A percentile compares a stretch with the other conserved stretches of the same genome.
phyloP scores from a whole-genome alignment of 495 filamentous ascomycete species.

The Penicillium psychrofluorescens region DNA sequence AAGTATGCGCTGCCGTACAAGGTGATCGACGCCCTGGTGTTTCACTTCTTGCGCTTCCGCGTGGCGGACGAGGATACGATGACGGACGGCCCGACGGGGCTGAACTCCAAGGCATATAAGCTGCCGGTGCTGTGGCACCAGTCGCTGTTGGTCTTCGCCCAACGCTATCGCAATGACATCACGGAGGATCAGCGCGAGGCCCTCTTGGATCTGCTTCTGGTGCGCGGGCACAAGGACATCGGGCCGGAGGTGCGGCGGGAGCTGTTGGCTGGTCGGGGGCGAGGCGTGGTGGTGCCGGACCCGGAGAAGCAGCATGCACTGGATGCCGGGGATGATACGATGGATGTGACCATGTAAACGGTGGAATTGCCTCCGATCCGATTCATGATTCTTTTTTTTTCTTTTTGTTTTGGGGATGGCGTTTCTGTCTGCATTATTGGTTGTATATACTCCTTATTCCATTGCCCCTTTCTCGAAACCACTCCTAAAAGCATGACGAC shows the following conservation, averaged over 20 bases:
- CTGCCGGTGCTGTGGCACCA: slow-evolving; percentile 90
- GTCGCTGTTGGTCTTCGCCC: slow-evolving; percentile 79
- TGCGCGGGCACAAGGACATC: slow-evolving; percentile 80
- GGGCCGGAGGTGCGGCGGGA: slow-evolving; percentile 89
- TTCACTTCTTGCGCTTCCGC: slow-evolving; percentile 90
- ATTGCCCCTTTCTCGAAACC: too few relatives aligned
- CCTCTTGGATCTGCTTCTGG: slow-evolving; percentile 78
- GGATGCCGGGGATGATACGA: slow-evolving; percentile 82
- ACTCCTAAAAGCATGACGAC: too few relatives aligned
- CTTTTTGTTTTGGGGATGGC: slow-evolving; percentile 31
- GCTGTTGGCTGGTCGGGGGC: slow-evolving; percentile 77
- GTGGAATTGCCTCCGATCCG: slow-evolving; percentile 15
- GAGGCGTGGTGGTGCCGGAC: slow-evolving; percentile 64
- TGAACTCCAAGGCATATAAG: slow-evolving; percentile 45
- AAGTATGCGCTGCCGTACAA: slow-evolving; percentile 93
- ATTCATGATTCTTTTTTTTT: slow-evolving; percentile 24
- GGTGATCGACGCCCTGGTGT: slow-evolving; percentile 88
- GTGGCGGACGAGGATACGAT: slow-evolving; percentile 44
- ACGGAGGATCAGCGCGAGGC: slow-evolving; percentile 92
- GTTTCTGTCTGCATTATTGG: not conserved
- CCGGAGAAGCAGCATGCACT: slow-evolving; percentile 45
- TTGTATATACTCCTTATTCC: too few relatives aligned
- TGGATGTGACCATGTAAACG: slow-evolving; percentile 53
- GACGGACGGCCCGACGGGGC: slow-evolving; percentile 30
- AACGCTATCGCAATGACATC: slow-evolving; percentile 88